Base-by-base conservation (phyloP, 179 eudicot genomes). In the Pouteria campechiana region DNA sequence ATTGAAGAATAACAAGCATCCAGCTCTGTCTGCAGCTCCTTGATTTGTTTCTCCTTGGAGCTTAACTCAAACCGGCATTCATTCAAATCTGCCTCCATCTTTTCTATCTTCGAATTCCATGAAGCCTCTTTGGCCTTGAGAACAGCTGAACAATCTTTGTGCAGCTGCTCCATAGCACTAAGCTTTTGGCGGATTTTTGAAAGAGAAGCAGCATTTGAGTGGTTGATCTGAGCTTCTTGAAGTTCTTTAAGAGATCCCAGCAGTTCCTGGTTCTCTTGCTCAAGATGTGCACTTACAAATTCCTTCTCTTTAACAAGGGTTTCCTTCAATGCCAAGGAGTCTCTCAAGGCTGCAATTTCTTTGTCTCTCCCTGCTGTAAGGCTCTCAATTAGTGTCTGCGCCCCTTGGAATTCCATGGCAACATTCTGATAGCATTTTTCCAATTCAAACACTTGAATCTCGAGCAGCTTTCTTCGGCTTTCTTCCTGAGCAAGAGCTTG, bases 181-280 rank as follows among this genome's bases (percentile, higher is more conserved):
- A 86, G 73, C 60, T 83, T 87, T 39, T 57, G 72, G 37, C 77
- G 76, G 19, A 82, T 68, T 58, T 74, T 86, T 22, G 77, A 55
- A 54, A 78, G 48, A 1, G 83, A 60, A n/a, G 79, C 70, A 17
- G 74, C 55, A 31, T 58, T 28, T 22, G 71, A 74, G 55, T 70
- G 74, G 1, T 70, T 78, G 44, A 77, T 86, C 40, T 75, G 82
- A 63, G 83, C 70, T 74, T 86, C 98, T 50, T 77, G 95, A 33
- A 78, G 67, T 41, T 85, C 93, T 63, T 72, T 78, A 1, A 81
- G 48, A 3, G 87, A 67, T 16, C 33, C 21, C 29, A 50, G 41
- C 40, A 79, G 32, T n/a, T 81, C 88, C 43, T 58, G 61, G 46
- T 87, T 87, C 55, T 86, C 96, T 44, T 54, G 55, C 64, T 87